Evolutionary conservation across 2,329 filamentous ascomycete genomes (phyloP), one percentile per base, ranked within the genome.

Genomic region (Fusarium acutatum): DNA sequence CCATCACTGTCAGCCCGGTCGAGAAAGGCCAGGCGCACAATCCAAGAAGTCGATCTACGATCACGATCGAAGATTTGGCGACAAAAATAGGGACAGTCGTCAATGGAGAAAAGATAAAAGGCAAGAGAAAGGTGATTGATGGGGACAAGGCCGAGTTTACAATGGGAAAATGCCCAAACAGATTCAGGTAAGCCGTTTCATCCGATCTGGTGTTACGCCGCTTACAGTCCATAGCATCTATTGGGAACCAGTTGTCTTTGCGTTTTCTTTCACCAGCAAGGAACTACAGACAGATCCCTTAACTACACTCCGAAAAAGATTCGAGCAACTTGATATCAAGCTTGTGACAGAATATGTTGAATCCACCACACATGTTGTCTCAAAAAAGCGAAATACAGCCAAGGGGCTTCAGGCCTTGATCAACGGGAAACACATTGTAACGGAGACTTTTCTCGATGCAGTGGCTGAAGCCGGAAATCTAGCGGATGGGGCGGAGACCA

Each of bases 251-350:
- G 87, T 94, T 13, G 91, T 95, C n/a, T 86, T 98, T 64, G 94
- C 91, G 47, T 96, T 96, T 79, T 94, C 93, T 3, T 92, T 94
- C 65, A 91, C 92, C 13, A 88, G 88, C 64, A 93, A 92, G 74
- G 91, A 94, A 75, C 83, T 91, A 38, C 93, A 91, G 73, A 86
- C 87, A 68, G 90, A 92, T 75, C 90, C 92, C 4, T 85, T 95
- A 61, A 83, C 85, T 5, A 84, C 85, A 24, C 87, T 95, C 32
- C 89, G 89, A 70, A 84, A 88, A 37, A 88, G 88, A 60, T 88
- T 98, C 24, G 94, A 97, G 79, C 89, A 92, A 49, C 87, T 97
- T n/a, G 96, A 97, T 79, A 92, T 98, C 81, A 98, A 98, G 81
- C 91, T 94, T 20, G 85, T 93, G 20, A 86, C 89, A 47, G 91